phyloP scores from a whole-genome alignment of 345 rosid species.

The Salix purpurea region DNA sequence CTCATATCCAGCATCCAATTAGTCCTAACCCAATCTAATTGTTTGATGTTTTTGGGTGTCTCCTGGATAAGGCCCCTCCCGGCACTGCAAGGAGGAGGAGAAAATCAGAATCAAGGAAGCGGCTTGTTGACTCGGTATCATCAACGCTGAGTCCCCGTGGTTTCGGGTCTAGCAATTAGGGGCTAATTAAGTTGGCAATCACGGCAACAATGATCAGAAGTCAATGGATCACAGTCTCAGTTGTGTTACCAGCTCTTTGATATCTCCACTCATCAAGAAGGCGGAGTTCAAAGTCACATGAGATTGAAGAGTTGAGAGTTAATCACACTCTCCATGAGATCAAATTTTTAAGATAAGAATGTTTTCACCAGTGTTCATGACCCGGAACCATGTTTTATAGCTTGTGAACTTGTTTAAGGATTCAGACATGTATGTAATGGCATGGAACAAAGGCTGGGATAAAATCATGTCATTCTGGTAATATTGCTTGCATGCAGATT shows the following conservation, averaged over 20 bases:
- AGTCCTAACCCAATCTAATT: background rate
- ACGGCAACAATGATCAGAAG: background rate
- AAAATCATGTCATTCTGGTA: background rate
- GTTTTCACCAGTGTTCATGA: background rate
- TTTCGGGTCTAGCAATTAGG: conserved; percentile 58
- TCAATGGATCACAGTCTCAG: background rate
- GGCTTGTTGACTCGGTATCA: conserved; percentile 52
- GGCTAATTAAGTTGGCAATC: conserved; percentile 10
- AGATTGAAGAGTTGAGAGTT: background rate
- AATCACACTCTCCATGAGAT: background rate
- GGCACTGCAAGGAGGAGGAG: conserved; percentile 87
- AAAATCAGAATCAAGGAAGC: conserved; percentile 59
- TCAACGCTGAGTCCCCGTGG: conserved; percentile 72
- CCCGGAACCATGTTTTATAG: background rate
- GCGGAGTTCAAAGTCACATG: background rate
- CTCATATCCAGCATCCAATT: background rate
- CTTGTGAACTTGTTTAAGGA: background rate
- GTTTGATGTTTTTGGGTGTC: conserved; percentile 1
- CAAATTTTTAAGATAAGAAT: background rate
- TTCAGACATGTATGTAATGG: background rate
- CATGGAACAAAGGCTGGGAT: background rate
- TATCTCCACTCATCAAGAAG: background rate
- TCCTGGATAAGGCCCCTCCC: conserved; percentile 61
- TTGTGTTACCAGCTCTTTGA: background rate
- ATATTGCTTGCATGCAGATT: background rate